A percentile compares a stretch with the other conserved stretches of the same genome.
phyloP scores from a whole-genome alignment of 768 basidiomycete species.

The Auricularia auricula-judae region DNA sequence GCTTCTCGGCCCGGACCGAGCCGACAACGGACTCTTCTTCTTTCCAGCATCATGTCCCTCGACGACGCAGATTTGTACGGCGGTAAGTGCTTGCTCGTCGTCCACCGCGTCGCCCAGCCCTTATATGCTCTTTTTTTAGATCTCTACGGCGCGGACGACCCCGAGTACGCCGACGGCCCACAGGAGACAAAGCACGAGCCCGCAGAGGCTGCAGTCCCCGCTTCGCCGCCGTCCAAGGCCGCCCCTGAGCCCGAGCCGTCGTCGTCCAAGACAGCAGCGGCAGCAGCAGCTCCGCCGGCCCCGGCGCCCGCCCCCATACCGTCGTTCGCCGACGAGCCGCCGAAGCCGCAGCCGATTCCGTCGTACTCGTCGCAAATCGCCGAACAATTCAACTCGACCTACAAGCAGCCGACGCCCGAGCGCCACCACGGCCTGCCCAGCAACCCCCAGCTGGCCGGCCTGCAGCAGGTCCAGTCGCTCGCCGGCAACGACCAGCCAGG shows the following conservation, averaged over 20 bases:
- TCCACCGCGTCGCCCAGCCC: neutral
- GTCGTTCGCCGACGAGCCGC: neutral
- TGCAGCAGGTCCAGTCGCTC: constrained; percentile 1
- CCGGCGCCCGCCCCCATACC: neutral
- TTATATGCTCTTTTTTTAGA: constrained; percentile 28
- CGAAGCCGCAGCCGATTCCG: constrained; percentile 7
- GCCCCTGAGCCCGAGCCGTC: constrained; percentile 2
- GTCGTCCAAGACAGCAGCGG: neutral
- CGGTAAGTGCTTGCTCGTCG: constrained; percentile 34
- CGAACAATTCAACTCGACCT: constrained; percentile 64
- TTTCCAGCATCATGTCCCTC: neutral
- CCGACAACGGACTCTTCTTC: neutral
- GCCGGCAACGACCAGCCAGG: neutral
- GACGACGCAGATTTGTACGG: constrained; percentile 79
- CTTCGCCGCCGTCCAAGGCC: constrained; percentile 18
- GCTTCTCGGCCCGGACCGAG: too few relatives aligned
- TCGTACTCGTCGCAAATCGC: constrained; percentile 36
- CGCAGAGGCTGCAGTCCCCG: constrained; percentile 16
- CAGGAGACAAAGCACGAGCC: constrained; percentile 13
- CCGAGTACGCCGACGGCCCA: constrained; percentile 42
- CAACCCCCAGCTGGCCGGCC: constrained; percentile 12
- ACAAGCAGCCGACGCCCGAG: constrained; percentile 26
- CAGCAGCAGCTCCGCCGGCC: neutral
- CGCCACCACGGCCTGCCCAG: constrained; percentile 4
- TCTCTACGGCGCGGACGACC: constrained; percentile 55